phyloP scores from a whole-genome alignment of 1,284 basidiomycete species.

The Mycosarcoma mackinlayi region DNA sequence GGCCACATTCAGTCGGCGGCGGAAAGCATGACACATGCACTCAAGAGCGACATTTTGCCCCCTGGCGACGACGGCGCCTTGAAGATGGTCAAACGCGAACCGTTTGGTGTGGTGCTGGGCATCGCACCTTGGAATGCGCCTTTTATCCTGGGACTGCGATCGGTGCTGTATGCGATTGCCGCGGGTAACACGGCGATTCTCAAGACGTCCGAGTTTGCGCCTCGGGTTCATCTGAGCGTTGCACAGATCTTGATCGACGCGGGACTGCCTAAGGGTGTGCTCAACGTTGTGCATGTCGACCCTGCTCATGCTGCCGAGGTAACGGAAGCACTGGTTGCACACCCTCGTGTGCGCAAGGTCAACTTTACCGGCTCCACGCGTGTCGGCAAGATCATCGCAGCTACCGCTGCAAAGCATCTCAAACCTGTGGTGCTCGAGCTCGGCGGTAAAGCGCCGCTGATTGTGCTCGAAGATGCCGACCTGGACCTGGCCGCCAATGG shows the following conservation, averaged over 20 bases:
- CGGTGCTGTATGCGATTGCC: conserved; percentile 73
- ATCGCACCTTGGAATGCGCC: conserved; percentile 66
- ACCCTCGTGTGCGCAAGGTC: conserved; percentile 72
- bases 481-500: conserved; percentile 73
- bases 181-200: conserved; percentile 77
- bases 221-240: conserved; percentile 72
- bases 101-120: conserved; percentile 45
- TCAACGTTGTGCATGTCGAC: conserved; percentile 75
- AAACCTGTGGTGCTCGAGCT: conserved; percentile 70
- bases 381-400: conserved; percentile 85
- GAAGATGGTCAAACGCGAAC: conserved; percentile 51
- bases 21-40: conserved; percentile 30
- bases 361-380: conserved; percentile 72
- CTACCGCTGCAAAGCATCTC: conserved; percentile 84
- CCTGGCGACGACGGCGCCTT: conserved; percentile 29
- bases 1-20: conserved; percentile 29
- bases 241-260: conserved; percentile 72
- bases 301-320: conserved; percentile 71
- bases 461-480: conserved; percentile 76
- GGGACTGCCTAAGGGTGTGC: conserved; percentile 75
- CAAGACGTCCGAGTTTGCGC: conserved; percentile 75
- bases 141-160: conserved; percentile 69
- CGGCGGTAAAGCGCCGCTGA: conserved; percentile 71
- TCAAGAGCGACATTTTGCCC: conserved; percentile 42
- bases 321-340: conserved; percentile 73